phyloP scores from a whole-genome alignment of 228 moss, liverwort and hornwort genomes.

The Sphagnum fallax region DNA sequence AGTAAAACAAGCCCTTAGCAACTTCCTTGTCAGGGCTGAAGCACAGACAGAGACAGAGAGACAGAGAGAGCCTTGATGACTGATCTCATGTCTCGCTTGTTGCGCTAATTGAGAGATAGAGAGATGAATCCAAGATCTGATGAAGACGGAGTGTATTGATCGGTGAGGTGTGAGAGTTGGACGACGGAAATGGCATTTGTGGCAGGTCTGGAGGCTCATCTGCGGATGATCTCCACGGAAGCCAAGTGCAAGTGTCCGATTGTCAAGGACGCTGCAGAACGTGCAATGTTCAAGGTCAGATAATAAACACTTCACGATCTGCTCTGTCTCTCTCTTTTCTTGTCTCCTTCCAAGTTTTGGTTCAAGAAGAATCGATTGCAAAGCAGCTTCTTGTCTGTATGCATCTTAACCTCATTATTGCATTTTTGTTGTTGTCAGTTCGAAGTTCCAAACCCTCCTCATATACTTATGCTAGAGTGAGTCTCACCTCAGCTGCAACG shows the following conservation, averaged over 20 bases:
- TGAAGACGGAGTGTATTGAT: no score
- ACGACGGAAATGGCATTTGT: conserved; percentile 65
- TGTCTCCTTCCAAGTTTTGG: not conserved
- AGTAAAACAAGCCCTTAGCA: no score
- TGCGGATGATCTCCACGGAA: conserved; percentile 74
- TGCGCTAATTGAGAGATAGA: no score
- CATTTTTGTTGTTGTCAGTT: not conserved
- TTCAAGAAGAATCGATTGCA: no score
- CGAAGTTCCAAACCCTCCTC: not conserved
- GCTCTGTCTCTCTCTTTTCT: not conserved
- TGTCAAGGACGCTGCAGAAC: conserved; percentile 92
- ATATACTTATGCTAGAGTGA: not conserved
- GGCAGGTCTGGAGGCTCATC: conserved; percentile 89
- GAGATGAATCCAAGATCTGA: no score
- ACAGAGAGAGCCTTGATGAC: no score
- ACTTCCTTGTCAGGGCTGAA: no score
- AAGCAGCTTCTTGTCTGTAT: no score
- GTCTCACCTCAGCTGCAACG: no score
- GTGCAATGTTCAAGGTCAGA: conserved; percentile 72
- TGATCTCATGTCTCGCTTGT: no score
- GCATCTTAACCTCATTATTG: not conserved
- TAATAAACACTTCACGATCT: not conserved
- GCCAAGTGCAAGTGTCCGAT: conserved; percentile 86
- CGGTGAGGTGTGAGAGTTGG: no score
- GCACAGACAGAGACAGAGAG: no score